These are phyloP conservation scores for Poterioochromonas sp. DNA, from an alignment of 352 stramenopile species.

Conservation along the genomic window DNA sequence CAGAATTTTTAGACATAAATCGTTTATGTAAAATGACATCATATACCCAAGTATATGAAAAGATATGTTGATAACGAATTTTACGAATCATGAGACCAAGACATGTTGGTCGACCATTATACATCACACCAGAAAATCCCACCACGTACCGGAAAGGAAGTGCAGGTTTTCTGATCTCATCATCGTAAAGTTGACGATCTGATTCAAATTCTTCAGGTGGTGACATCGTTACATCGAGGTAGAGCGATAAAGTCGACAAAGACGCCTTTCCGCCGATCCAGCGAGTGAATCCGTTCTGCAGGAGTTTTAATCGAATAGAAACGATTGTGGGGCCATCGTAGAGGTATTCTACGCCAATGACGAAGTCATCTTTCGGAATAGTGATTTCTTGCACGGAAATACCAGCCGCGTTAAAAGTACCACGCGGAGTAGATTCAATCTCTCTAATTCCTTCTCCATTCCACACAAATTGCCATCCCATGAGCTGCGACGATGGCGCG, in stretches of 20 bases:
- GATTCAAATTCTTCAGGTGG: neutral
- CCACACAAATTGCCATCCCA: constrained; percentile 26
- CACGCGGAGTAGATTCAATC: constrained; percentile 11
- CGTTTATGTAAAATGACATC: neutral
- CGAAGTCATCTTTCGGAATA: constrained; percentile 28
- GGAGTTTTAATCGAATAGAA: neutral
- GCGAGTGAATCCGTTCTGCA: neutral
- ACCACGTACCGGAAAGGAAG: constrained; percentile 13
- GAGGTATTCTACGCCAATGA: constrained; percentile 28
- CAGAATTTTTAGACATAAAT: neutral
- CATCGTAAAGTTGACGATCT: neutral
- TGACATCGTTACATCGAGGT: neutral
- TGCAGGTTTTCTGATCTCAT: neutral
- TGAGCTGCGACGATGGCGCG: neutral
- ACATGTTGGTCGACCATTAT: neutral
- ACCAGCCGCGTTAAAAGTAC: neutral
- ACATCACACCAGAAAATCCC: neutral
- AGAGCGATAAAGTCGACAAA: constrained; percentile 22
- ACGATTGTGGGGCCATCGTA: constrained; percentile 27
- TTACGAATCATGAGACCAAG: constrained; percentile 21
- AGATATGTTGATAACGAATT: neutral
- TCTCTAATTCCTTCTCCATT: neutral
- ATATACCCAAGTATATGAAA: constrained; percentile 17
- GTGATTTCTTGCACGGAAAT: constrained; percentile 13
- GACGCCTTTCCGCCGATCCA: constrained; percentile 20